Base-by-base conservation (phyloP, 2,329 filamentous ascomycete genomes). In the Ceratocystis diversiconidia region DNA sequence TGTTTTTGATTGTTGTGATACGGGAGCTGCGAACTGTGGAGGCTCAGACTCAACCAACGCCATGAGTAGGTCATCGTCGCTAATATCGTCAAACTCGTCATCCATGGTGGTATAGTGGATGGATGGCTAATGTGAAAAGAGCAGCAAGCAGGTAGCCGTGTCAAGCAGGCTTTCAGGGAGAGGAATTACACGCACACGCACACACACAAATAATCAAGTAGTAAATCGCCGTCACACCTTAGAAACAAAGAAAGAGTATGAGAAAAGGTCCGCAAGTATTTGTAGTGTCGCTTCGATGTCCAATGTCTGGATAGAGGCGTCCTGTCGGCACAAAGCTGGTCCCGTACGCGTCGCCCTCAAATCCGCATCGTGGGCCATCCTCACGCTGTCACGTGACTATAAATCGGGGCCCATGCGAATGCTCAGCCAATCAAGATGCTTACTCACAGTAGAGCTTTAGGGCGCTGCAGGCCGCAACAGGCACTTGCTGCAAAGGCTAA, bases 21-120 rank as follows among this genome's bases (percentile, higher is more conserved):
- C 44, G 12, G 46, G 46, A n/a, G 28, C 46, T 41, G 61, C n/a
- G 32, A 32, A 32, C 61, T 36, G 36, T 36, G 2, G 60, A 30
- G 52, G 41, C 25, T 63, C 52, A 15, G 63, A 48, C n/a, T 55
- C 30, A 19, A 55, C 44, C 25, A 85, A 78, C 5, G 80, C 85
- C 44, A 80, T 76, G 57, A 88, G 77, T 67, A 89, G 75, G 69
- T 87, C 85, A 70, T 86, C 85, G 68, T 89, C 86, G 63, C 82
- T 80, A 63, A 87, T 79, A 68, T 82, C 80, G 68, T 84, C 84
- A 55, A 67, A 67, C 32, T 66, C 83, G 30, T 66, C 83, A 22
- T 65, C 66, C 68, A 69, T 69, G 48, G 46, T 55, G 44, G 59
- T 63, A 5, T 28, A n/a, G 12, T 32, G 30, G 30, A 36, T 36